A percentile compares a stretch with the other conserved stretches of the same genome.
phyloP scores from a whole-genome alignment of 2,329 filamentous ascomycete genomes.

The Penicillium sp. region DNA sequence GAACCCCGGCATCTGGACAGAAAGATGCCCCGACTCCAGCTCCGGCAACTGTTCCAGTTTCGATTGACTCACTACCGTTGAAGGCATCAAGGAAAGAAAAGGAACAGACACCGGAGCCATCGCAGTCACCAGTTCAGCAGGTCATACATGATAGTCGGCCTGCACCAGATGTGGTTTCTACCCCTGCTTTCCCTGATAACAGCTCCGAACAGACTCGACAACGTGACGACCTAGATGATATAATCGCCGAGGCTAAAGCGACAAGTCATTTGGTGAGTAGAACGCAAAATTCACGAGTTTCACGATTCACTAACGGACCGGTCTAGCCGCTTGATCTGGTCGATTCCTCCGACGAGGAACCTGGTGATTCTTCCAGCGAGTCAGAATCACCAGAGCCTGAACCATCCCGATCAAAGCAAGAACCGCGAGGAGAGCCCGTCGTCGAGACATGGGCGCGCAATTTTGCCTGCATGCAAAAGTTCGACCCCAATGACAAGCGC shows the following conservation, averaged over 20 bases:
- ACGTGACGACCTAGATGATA: slow-evolving; percentile 66
- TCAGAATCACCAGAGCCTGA: slow-evolving; percentile 19
- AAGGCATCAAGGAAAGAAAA: slow-evolving; percentile 36
- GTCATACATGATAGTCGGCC: slow-evolving; percentile 2
- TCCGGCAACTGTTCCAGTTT: slow-evolving; percentile 4
- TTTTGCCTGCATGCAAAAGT: slow-evolving; percentile 66
- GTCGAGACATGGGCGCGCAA: slow-evolving; percentile 46
- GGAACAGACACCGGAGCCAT: slow-evolving; percentile 24
- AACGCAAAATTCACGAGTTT: slow-evolving; percentile 6
- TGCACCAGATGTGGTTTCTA: slow-evolving; percentile 5
- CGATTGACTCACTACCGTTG: slow-evolving; percentile 34
- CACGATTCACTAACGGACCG: not conserved
- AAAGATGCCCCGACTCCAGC: slow-evolving; percentile 20
- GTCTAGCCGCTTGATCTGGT: slow-evolving; percentile 41
- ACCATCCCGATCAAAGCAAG: slow-evolving; percentile 4
- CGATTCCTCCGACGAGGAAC: slow-evolving; percentile 36
- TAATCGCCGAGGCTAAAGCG: slow-evolving; percentile 68
- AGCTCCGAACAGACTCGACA: slow-evolving; percentile 18
- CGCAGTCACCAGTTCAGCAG: slow-evolving; percentile 21
- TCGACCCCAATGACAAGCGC: slow-evolving; percentile 51
- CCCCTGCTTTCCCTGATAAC: slow-evolving; percentile 9
- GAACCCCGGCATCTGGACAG: slow-evolving; percentile 25
- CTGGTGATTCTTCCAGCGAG: slow-evolving; percentile 24
- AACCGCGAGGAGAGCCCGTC: slow-evolving; percentile 2
- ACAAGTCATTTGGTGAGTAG: slow-evolving; percentile 61